These are phyloP conservation scores for Cucurbita ficifolia DNA, from an alignment of 306 rosid genomes.

Conservation along the genomic window DNA sequence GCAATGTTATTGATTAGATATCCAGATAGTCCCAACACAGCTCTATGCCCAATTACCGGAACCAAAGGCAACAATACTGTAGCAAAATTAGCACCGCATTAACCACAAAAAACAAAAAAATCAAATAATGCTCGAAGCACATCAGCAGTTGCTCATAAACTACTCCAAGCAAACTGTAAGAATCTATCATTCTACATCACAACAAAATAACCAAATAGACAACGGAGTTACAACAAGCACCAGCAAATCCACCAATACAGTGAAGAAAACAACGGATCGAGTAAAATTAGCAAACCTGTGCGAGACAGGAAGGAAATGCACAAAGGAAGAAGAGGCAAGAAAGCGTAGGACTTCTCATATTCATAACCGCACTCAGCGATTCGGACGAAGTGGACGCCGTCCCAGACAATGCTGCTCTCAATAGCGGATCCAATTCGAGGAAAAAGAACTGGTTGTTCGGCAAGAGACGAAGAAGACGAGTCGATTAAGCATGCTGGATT, in stretches of 20 bases:
- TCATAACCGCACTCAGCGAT: constrained; percentile 74
- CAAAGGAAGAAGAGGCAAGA: constrained; percentile 70
- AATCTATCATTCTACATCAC: neutral
- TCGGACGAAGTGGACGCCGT: constrained; percentile 63
- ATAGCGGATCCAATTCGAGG: constrained; percentile 34
- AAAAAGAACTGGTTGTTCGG: constrained; percentile 7
- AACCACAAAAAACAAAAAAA: neutral
- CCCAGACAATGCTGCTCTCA: constrained; percentile 73
- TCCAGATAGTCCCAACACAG: constrained; percentile 52
- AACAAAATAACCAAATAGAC: neutral
- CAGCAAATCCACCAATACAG: too few species aligned
- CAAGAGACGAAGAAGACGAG: neutral
- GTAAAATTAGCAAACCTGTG: constrained; percentile 18
- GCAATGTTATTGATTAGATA: constrained; percentile 52
- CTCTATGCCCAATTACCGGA: constrained; percentile 38
- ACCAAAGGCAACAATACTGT: constrained; percentile 33
- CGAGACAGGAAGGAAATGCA: constrained; percentile 35
- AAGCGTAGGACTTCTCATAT: constrained; percentile 79
- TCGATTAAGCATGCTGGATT: constrained; percentile 34
- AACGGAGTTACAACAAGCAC: neutral
- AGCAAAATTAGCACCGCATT: neutral
- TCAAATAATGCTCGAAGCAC: neutral
- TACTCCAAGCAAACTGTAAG: neutral
- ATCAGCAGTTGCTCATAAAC: neutral
- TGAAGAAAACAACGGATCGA: neutral